Conservation (phyloP, 176 grass and related monocot genomes). For the Tillandsia fasciculata region DNA sequence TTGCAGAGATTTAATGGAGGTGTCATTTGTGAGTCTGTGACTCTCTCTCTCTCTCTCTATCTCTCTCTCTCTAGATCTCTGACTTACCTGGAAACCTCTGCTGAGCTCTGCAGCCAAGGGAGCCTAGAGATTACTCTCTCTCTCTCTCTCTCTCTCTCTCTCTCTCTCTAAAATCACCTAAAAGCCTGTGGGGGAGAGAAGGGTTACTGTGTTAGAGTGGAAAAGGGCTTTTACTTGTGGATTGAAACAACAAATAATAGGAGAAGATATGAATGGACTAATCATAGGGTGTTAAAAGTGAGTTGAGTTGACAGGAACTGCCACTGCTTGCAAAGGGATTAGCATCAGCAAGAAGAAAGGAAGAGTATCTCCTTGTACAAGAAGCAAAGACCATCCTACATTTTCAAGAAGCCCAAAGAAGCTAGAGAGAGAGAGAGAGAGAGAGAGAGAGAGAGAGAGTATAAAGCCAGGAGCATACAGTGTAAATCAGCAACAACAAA, state of each 20-base stretch:
- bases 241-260: not conserved
- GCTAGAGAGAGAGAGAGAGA: not conserved
- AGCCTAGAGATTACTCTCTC: not conserved
- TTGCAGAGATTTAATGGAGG: not conserved
- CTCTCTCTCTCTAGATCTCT: not conserved
- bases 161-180: not conserved
- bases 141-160: too few species aligned
- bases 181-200: not conserved
- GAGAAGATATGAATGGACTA: constrained; percentile 9
- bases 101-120: constrained; percentile 4
- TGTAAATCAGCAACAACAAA: too few species aligned
- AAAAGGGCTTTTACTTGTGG: not conserved
- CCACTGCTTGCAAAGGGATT: not conserved
- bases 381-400: not conserved
- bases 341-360: not conserved
- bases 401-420: not conserved
- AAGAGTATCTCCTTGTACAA: not conserved
- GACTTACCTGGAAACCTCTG: not conserved
- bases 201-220: not conserved
- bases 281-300: constrained; percentile 9
- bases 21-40: not conserved
- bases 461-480: too few species aligned
- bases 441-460: not conserved
- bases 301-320: constrained; percentile 11
- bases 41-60: not conserved